These are phyloP conservation scores for Kwoniella dendrophila DNA, from an alignment of 768 basidiomycete genomes.

Conservation along the genomic window DNA sequence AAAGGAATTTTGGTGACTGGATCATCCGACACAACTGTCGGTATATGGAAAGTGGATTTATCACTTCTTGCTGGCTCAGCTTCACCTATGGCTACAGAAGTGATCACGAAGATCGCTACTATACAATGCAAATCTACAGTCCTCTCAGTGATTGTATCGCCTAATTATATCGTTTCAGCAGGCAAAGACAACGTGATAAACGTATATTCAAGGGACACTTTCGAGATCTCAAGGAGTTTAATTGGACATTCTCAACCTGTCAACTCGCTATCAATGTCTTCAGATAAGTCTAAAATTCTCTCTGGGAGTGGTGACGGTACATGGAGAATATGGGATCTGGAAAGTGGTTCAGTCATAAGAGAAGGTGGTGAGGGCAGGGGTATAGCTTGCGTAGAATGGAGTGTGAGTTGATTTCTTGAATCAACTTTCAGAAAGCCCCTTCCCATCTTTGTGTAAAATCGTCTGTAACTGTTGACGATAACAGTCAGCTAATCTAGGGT, in stretches of 20 bases:
- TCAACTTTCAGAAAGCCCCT: conserved; percentile 4
- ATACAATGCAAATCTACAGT: conserved; percentile 28
- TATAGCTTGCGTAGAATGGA: conserved; percentile 42
- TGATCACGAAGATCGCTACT: conserved; percentile 4
- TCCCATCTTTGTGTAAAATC: too few relatives aligned
- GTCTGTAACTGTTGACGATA: too few relatives aligned
- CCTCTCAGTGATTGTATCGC: conserved; percentile 29
- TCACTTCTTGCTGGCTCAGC: background rate
- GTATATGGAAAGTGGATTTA: conserved; percentile 34
- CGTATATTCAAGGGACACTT: conserved; percentile 17
- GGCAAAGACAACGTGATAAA: conserved; percentile 35
- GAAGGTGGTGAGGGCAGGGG: conserved; percentile 25
- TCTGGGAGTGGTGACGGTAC: conserved; percentile 35
- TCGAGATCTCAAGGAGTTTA: conserved; percentile 7
- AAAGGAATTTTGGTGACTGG: conserved; percentile 34
- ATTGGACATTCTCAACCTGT: conserved; percentile 29
- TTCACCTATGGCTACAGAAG: background rate
- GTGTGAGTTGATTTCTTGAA: conserved; percentile 22
- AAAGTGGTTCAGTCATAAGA: conserved; percentile 4
- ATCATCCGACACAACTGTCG: conserved; percentile 29
- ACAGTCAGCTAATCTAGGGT: background rate
- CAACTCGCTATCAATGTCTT: conserved; percentile 31
- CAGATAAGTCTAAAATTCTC: conserved; percentile 12
- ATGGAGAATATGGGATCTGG: conserved; percentile 38
- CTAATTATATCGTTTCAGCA: conserved; percentile 22